These are phyloP conservation scores for Metschnikowia dekortorum DNA, from an alignment of 805 yeast genomes.

Conservation along the genomic window DNA sequence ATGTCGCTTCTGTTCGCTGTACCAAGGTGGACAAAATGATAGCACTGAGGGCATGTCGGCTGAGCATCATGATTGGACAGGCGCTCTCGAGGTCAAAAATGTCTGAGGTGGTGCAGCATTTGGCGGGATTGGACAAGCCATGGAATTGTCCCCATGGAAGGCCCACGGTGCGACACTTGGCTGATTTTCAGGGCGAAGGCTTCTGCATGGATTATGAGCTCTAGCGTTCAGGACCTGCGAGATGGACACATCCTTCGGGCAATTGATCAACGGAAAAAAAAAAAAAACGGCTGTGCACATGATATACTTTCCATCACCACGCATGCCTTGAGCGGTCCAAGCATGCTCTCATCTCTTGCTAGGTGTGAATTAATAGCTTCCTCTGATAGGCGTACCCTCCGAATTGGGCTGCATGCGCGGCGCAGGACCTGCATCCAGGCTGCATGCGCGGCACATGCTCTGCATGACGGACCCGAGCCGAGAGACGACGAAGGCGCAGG, in stretches of 20 bases:
- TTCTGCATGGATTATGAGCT: conserved; percentile 14
- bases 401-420: background rate
- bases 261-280: too few relatives aligned
- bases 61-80: conserved; percentile 90
- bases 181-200: conserved; percentile 41
- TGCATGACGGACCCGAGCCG: background rate
- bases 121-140: conserved; percentile 78
- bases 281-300: background rate
- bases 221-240: background rate
- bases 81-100: conserved; percentile 55
- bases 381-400: background rate
- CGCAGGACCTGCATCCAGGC: background rate
- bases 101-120: conserved; percentile 61
- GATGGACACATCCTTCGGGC: too few relatives aligned
- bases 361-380: background rate
- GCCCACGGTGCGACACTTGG: conserved; percentile 91
- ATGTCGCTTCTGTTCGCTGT: conserved; percentile 38
- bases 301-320: too few relatives aligned
- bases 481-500: background rate
- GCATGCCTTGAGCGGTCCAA: too few relatives aligned
- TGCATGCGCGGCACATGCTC: background rate
- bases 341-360: too few relatives aligned
- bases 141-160: conserved; percentile 98
- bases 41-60: conserved; percentile 94
- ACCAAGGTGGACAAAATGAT: conserved; percentile 77